A percentile compares a stretch with the other conserved stretches of the same genome.
Conservation (phyloP, 352 stramenopile species). For the Elongisporangium anandrum region DNA sequence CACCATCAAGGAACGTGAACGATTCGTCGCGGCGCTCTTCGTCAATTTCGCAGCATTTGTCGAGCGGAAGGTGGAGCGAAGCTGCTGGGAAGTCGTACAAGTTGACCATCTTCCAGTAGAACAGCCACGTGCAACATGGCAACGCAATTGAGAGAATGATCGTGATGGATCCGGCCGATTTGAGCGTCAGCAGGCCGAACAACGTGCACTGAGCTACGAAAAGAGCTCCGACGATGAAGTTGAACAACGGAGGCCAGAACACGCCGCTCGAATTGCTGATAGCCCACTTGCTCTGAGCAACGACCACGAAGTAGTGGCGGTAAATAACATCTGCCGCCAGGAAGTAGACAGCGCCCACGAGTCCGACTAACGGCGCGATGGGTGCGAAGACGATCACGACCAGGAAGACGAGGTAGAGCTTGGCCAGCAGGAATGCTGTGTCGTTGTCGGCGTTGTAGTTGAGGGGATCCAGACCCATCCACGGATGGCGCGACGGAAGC, state of each 20-base stretch:
- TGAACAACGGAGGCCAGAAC: conserved; percentile 74
- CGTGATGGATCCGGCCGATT: conserved; percentile 39
- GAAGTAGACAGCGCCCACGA: conserved; percentile 76
- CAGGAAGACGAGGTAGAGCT: conserved; percentile 65
- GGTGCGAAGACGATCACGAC: conserved; percentile 75
- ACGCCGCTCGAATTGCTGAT: conserved; percentile 51
- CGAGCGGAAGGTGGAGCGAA: conserved; percentile 55
- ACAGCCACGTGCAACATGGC: conserved; percentile 35
- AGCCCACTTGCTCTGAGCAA: conserved; percentile 40
- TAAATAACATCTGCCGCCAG: conserved; percentile 63
- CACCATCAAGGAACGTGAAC: conserved; percentile 65
- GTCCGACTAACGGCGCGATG: conserved; percentile 74
- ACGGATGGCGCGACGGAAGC: conserved; percentile 40
- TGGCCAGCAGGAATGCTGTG: conserved; percentile 47
- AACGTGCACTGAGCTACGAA: conserved; percentile 73
- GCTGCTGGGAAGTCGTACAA: conserved; percentile 60
- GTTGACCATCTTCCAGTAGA: conserved; percentile 51
- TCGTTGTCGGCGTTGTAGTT: conserved; percentile 53
- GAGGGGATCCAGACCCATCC: conserved; percentile 52
- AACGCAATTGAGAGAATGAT: conserved; percentile 25
- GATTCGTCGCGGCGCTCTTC: conserved; percentile 20
- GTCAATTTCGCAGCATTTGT: conserved; percentile 43
- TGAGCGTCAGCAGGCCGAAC: conserved; percentile 76
- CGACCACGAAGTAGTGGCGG: conserved; percentile 58
- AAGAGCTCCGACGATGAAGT: conserved; percentile 70